Evolutionary conservation across 768 basidiomycete genomes (phyloP).

Genomic region (Leccinum variicolor): DNA sequence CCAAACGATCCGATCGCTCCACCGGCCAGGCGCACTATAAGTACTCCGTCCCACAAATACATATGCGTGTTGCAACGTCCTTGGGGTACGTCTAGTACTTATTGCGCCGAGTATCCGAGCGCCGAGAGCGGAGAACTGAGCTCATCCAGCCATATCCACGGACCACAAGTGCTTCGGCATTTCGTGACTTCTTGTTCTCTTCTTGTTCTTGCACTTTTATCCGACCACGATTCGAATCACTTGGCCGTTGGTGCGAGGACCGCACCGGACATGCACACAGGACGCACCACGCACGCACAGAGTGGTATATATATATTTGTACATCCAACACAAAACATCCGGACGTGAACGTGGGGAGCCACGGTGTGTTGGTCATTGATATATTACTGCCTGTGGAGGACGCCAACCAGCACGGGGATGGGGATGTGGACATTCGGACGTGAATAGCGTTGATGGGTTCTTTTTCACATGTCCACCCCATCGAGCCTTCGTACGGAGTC

Average conservation of each 20-base stretch:
- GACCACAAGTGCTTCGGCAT: not conserved
- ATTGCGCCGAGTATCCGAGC: not conserved
- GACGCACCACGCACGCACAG: not conserved
- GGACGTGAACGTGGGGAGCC: constrained; percentile 9
- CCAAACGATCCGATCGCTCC: not conserved
- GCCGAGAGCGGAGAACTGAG: not conserved
- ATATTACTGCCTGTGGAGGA: not conserved
- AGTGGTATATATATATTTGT: not conserved
- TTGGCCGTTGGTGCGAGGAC: not conserved
- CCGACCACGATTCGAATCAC: not conserved
- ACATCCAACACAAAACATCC: not conserved
- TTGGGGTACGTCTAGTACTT: not conserved
- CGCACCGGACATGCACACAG: not conserved
- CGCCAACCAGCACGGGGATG: not conserved
- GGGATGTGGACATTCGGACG: not conserved
- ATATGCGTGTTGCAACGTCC: not conserved
- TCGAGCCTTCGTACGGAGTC: not conserved
- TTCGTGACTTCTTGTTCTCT: not conserved
- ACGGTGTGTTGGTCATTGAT: not conserved
- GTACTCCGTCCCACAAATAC: not conserved
- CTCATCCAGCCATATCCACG: not conserved
- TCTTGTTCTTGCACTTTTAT: not conserved
- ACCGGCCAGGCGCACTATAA: not conserved
- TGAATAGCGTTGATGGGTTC: not conserved
- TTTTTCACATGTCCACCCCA: not conserved